A percentile compares a stretch with the other conserved stretches of the same genome.
Evolutionary conservation across 805 yeast species (phyloP).

Genomic region (Wickerhamomyces bisporus): DNA sequence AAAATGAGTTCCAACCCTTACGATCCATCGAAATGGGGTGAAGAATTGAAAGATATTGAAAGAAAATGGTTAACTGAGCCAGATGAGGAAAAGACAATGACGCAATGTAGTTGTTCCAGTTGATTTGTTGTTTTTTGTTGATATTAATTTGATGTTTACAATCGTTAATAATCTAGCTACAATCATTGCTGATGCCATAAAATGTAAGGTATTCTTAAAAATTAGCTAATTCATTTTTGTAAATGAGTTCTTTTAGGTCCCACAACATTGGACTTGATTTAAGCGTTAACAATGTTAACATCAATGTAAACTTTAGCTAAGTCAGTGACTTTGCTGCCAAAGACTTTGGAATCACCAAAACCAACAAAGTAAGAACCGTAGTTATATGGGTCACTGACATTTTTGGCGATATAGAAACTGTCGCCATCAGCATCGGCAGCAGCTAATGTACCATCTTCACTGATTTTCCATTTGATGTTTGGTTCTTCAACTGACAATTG

Average conservation of each 20-base stretch:
- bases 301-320: background rate
- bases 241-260: too few relatives aligned
- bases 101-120: conserved; percentile 70
- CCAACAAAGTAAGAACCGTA: background rate
- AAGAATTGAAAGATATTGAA: conserved; percentile 54
- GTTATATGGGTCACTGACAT: background rate
- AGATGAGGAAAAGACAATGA: conserved; percentile 51
- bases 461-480: conserved; percentile 9
- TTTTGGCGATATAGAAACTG: conserved; percentile 1
- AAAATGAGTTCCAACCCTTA: conserved; percentile 76
- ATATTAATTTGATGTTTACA: too few relatives aligned
- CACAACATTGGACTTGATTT: too few relatives aligned
- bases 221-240: too few relatives aligned
- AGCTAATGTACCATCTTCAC: conserved; percentile 19
- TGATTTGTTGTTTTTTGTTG: conserved; percentile 11
- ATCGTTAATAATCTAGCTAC: too few relatives aligned
- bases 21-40: conserved; percentile 63
- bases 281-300: background rate
- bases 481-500: conserved; percentile 9
- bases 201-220: too few relatives aligned
- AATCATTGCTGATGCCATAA: too few relatives aligned
- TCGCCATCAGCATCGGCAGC: conserved; percentile 26
- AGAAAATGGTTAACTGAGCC: conserved; percentile 48
- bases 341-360: background rate
- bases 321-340: background rate